Evolutionary conservation across 306 rosid species (phyloP).

Genomic region (Corylus americana): DNA sequence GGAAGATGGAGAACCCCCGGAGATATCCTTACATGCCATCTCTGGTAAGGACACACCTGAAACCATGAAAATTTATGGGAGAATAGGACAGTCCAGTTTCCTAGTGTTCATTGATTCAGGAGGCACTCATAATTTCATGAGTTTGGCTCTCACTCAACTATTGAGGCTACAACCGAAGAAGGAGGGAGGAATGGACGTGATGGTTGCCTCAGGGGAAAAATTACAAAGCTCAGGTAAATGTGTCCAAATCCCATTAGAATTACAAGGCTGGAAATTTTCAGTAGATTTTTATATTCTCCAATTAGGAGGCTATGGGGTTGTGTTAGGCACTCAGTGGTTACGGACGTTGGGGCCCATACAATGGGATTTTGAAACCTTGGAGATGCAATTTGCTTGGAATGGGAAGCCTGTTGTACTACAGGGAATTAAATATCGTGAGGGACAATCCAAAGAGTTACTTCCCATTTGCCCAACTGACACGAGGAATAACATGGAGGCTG

Average conservation of each 20-base stretch:
- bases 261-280: neutral
- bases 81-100: no score
- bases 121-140: neutral
- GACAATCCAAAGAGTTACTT: no score
- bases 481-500: no score
- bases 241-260: accelerated
- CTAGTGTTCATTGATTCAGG: neutral
- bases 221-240: neutral
- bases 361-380: neutral
- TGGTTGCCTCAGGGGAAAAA: neutral
- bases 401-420: neutral
- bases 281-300: no score
- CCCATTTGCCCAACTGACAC: no score
- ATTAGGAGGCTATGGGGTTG: neutral
- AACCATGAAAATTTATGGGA: no score
- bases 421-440: no score
- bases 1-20: no score
- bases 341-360: neutral
- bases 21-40: no score
- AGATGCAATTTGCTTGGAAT: no score
- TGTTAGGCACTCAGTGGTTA: neutral
- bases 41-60: no score
- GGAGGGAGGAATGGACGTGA: neutral
- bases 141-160: neutral
- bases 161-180: no score